Conservation (phyloP, 345 rosid species). For the Salix purpurea region DNA sequence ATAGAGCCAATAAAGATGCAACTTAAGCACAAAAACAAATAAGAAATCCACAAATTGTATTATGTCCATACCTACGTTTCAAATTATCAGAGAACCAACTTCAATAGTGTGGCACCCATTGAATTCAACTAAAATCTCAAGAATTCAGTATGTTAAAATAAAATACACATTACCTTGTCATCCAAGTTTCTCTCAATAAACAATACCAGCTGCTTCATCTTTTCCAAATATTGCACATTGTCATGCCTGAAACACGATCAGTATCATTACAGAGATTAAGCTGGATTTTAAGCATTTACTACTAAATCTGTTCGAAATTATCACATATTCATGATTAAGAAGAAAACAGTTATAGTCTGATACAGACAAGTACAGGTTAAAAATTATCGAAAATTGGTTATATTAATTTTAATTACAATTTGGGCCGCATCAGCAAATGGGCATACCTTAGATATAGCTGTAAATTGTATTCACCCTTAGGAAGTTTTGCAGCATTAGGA, state of each 20-base stretch:
- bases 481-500: conserved; percentile 74
- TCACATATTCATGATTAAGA: neutral
- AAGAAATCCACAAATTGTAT: no score
- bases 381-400: neutral
- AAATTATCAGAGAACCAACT: neutral
- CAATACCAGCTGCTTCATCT: conserved; percentile 81
- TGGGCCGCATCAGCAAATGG: neutral
- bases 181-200: conserved; percentile 78
- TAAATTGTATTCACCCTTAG: conserved; percentile 86
- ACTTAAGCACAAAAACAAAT: neutral
- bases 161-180: conserved; percentile 55
- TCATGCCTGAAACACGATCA: conserved; percentile 74
- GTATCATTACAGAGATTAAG: conserved; percentile 20
- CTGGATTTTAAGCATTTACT: conserved; percentile 11
- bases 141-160: neutral
- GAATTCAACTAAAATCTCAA: neutral
- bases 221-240: conserved; percentile 75
- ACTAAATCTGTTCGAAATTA: neutral
- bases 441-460: conserved; percentile 71
- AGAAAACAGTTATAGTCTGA: neutral
- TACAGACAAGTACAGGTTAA: neutral
- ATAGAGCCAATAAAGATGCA: neutral
- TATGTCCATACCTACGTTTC: no score
- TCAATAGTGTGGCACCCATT: conserved; percentile 1
- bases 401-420: neutral